Base-by-base conservation (phyloP, 2,329 filamentous ascomycete species). In the Lachnellula subtilissima region DNA sequence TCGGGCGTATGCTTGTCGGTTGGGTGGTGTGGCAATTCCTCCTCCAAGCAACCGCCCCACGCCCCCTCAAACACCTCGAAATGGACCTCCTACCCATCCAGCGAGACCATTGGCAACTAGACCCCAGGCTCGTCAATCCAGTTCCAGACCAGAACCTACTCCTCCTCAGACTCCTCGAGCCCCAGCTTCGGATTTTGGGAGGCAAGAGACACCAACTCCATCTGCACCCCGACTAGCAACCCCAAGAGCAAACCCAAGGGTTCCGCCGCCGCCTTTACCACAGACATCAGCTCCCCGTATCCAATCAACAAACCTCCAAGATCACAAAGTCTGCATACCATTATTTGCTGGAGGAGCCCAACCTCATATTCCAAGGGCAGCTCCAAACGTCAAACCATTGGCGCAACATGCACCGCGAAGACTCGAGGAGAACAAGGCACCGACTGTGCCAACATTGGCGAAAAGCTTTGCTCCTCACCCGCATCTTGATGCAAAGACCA, bases 21-120 rank as follows among this genome's bases (percentile, higher is more conserved):
- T 53, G n/a, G 48, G 37, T 45, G 54, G 43, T 53, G 42, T 47
- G n/a, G 39, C n/a, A 15, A 35, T 40, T 19, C 48, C 19, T 28
- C 47, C 25, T 23, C 39, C 11, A 39, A 28, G 4, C 2, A 35
- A 17, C 15, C 14, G 15, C 8, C 22, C 19, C 2, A 45, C 35
- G 9, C 36, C 47, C 12, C 47, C 25, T n/a, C 22, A 25, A 14
- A 48, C 46, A 48, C 28, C 46, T 48, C 15, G 19, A 19, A 28
- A n/a, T 48, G 11, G 46, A 17, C 22, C 46, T 32, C 46, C 7
- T 5, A 17, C 46, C 8, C 12, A 36, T 15, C 15, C 25, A 17
- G 8, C 25, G 8, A 28, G 28, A 17, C 25, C 11, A 28, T n/a
- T 4, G 15, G 12, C 25, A 15, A 17, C 46, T 23, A 48, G 12